Conservation (phyloP, 2,329 filamentous ascomycete species). For the Gnomoniopsis sp. region DNA sequence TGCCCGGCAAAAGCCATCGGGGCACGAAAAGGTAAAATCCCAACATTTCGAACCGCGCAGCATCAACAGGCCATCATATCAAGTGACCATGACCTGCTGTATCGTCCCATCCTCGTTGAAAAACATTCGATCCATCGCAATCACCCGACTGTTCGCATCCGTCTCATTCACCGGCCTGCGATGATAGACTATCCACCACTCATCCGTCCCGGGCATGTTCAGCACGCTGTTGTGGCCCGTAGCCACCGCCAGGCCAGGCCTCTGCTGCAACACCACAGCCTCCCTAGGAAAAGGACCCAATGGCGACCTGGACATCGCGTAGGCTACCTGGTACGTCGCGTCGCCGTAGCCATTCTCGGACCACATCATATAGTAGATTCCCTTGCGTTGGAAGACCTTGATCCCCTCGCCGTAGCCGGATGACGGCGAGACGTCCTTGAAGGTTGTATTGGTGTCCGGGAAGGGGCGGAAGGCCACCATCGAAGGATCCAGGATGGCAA, state of each 20-base stretch:
- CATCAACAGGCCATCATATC: not conserved
- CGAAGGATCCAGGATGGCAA: conserved; percentile 7
- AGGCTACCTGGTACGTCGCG: conserved; percentile 12
- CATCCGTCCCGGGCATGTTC: conserved; percentile 13
- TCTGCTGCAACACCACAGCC: conserved; percentile 6
- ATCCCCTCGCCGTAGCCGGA: conserved; percentile 6
- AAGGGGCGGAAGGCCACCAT: conserved; percentile 13
- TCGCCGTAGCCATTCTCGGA: conserved; percentile 16
- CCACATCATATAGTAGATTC: conserved; percentile 16
- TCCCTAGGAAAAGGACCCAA: conserved; percentile 2
- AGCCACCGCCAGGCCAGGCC: conserved; percentile 2
- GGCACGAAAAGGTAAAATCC: too few relatives aligned
- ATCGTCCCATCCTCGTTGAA: conserved; percentile 6
- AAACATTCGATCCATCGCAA: conserved; percentile 9
- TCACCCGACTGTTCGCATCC: not conserved
- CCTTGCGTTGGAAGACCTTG: conserved; percentile 12
- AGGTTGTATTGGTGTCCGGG: not conserved
- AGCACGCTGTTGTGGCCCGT: conserved; percentile 14
- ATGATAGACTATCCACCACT: conserved; percentile 15
- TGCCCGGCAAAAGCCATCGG: too few relatives aligned
- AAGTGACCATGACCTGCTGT: not conserved
- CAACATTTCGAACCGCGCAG: not conserved
- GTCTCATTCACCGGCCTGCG: conserved; percentile 1
- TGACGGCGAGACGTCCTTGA: conserved; percentile 6
- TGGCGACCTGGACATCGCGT: conserved; percentile 9